Percentiles rank a stretch among this genome's conserved stretches.
Evolutionary conservation across 2,329 filamentous ascomycete genomes (phyloP).

Genomic region (Stagonosporopsis rhizophila): DNA sequence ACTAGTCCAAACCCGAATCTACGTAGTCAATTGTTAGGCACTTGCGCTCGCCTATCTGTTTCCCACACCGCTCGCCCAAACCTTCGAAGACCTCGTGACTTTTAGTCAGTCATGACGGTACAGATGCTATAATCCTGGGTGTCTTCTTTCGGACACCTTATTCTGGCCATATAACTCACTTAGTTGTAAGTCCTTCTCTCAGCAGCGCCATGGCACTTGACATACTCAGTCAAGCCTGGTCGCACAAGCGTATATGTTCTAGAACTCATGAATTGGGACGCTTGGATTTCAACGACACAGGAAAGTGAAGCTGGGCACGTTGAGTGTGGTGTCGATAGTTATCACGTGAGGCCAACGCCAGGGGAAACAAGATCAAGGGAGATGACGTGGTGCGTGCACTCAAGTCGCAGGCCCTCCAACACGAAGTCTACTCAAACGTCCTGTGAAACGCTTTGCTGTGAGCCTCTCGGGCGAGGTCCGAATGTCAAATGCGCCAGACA

Average conservation of each 20-base stretch:
- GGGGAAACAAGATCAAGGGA: neutral
- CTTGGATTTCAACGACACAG: neutral
- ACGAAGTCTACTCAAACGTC: neutral
- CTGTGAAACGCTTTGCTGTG: neutral
- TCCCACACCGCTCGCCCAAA: neutral
- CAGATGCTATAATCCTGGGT: no score
- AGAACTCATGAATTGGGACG: neutral
- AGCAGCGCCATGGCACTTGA: no score
- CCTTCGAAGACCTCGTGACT: no score
- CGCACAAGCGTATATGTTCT: neutral
- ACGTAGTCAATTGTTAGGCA: neutral
- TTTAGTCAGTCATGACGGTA: no score
- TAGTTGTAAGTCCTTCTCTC: no score
- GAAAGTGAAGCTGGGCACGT: neutral
- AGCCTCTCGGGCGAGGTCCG: neutral
- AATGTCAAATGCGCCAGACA: slow-evolving; percentile 1
- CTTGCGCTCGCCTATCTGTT: neutral
- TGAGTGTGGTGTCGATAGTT: neutral
- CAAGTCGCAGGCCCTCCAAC: neutral
- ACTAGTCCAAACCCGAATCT: neutral
- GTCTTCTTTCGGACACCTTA: no score
- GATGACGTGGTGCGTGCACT: slow-evolving; percentile 6
- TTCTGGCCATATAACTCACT: no score
- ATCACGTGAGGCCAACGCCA: neutral
- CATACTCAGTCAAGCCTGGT: neutral